Evolutionary conservation across 2,329 filamentous ascomycete genomes (phyloP), one percentile per base, ranked within the genome.

Genomic region (Magnaporthiopsis poae): DNA sequence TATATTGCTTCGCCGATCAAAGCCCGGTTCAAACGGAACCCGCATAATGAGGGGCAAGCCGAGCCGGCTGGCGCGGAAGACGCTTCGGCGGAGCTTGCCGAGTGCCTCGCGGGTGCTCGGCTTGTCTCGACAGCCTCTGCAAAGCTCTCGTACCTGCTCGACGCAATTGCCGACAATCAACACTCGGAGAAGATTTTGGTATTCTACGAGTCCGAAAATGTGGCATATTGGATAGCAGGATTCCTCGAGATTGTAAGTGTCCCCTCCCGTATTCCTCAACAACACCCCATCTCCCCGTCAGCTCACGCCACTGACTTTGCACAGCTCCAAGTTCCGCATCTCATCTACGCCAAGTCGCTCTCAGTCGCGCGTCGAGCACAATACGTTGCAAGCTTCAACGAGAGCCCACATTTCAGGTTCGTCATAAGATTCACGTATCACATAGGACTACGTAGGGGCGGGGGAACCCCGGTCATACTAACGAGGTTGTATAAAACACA

Each of bases 201-300:
- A 12, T 98, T 98, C 75, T 97, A 96, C 74, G 92, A 96, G 68
- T 89, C 90, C 39, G 90, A 95, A 68, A 94, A 96, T 71, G 84
- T 90, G 2, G 93, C 92, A 0, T 96, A 86, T 75, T 96, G 96
- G 77, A 84, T 97, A 59, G 90, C 91, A 0, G 88, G 92, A 73
- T 87, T 89, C 36, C 82, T 98, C 0, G 93, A 97, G 70, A 82
- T 94, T 39, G 81, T 84, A 71, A 72, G 81, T 77, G 5, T 31
- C 31, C 5, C 31, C 3, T 21, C n/a, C 29, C 7, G n/a, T 15
- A 25, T 5, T n/a, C 21, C 8, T 13, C 13, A 15, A 46, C 39
- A 31, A 31, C 4, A 7, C 2, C 31, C 31, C 31, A 18, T 5
- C 18, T 59, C 33, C n/a, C 2, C 29, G 61, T 27, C 11, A 27